These are phyloP conservation scores for Parathielavia hyrcaniae DNA, from an alignment of 495 filamentous ascomycete genomes.

Conservation along the genomic window DNA sequence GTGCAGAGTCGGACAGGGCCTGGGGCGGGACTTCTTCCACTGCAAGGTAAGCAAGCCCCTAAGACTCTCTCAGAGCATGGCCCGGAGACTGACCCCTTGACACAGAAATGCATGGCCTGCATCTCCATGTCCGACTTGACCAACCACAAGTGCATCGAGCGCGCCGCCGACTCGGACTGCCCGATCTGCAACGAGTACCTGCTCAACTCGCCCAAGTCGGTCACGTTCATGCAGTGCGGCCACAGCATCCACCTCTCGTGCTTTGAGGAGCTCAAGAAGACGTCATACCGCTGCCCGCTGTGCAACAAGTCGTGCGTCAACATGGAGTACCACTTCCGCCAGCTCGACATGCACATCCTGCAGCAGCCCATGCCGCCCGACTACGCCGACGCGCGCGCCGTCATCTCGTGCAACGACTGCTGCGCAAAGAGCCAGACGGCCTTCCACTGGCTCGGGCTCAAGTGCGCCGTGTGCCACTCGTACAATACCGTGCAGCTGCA, in stretches of 20 bases:
- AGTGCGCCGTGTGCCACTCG: slow-evolving; percentile 76
- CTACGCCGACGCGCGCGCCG: slow-evolving; percentile 70
- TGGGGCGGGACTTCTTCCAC: slow-evolving; percentile 95
- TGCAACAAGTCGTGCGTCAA: slow-evolving; percentile 91
- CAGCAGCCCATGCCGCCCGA: slow-evolving; percentile 85
- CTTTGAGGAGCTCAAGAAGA: slow-evolving; percentile 74
- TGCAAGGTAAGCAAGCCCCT: slow-evolving; percentile 66
- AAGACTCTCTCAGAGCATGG: background rate
- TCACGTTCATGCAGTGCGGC: slow-evolving; percentile 93
- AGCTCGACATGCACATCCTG: slow-evolving; percentile 77
- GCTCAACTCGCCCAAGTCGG: slow-evolving; percentile 82
- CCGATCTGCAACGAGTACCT: slow-evolving; percentile 98
- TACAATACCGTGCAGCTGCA: slow-evolving; percentile 77
- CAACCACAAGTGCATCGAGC: slow-evolving; percentile 88
- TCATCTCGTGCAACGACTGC: slow-evolving; percentile 92
- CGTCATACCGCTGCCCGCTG: slow-evolving; percentile 88
- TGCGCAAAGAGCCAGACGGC: slow-evolving; percentile 72
- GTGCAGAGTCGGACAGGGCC: slow-evolving; percentile 80
- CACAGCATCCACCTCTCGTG: slow-evolving; percentile 91
- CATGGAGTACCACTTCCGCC: slow-evolving; percentile 93
- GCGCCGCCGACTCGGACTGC: slow-evolving; percentile 90
- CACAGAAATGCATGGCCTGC: slow-evolving; percentile 83
- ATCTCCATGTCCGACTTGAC: slow-evolving; percentile 61
- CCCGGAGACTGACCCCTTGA: slow-evolving; percentile 1
- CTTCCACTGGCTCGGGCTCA: slow-evolving; percentile 93